Evolutionary conservation across 2,329 filamentous ascomycete genomes (phyloP).

Genomic region (Phialophora tarda): DNA sequence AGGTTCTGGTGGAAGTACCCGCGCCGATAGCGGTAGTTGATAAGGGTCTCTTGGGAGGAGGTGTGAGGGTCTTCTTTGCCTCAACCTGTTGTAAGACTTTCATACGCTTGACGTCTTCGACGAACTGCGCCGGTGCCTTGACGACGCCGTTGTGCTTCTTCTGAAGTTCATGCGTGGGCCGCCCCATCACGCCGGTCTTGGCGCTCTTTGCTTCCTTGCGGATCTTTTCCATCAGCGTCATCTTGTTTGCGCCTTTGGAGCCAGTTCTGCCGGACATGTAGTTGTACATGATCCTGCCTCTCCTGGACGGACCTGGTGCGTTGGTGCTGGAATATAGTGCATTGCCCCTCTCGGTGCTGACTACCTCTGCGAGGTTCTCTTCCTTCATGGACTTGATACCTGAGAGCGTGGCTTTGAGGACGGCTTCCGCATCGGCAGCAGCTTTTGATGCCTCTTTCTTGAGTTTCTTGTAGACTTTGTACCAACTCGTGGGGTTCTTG

Average conservation of each 20-base stretch:
- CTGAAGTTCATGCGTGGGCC: constrained; percentile 50
- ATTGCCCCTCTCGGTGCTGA: constrained; percentile 54
- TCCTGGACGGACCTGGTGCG: constrained; percentile 14
- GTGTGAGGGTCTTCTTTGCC: constrained; percentile 6
- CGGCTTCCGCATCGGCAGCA: constrained; percentile 63
- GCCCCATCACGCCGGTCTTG: constrained; percentile 43
- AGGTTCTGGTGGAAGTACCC: not conserved
- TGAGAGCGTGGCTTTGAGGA: constrained; percentile 63
- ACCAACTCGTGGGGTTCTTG: constrained; percentile 72
- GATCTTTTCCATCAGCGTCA: constrained; percentile 59
- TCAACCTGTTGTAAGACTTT: constrained; percentile 9
- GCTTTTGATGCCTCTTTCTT: constrained; percentile 63
- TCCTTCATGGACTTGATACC: constrained; percentile 64
- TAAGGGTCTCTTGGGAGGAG: constrained; percentile 11
- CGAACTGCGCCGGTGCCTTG: constrained; percentile 48
- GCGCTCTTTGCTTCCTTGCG: constrained; percentile 64
- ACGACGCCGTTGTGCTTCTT: constrained; percentile 47
- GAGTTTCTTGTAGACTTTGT: constrained; percentile 75
- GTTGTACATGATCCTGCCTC: constrained; percentile 25
- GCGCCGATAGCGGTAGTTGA: not conserved
- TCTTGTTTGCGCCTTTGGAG: constrained; percentile 50
- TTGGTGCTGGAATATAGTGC: constrained; percentile 36
- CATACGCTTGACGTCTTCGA: constrained; percentile 44
- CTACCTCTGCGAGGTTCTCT: constrained; percentile 63
- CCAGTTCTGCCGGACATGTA: constrained; percentile 34